These are phyloP conservation scores for Pelagomonas calceolata DNA, from an alignment of 108 stramenopile species.

Conservation along the genomic window DNA sequence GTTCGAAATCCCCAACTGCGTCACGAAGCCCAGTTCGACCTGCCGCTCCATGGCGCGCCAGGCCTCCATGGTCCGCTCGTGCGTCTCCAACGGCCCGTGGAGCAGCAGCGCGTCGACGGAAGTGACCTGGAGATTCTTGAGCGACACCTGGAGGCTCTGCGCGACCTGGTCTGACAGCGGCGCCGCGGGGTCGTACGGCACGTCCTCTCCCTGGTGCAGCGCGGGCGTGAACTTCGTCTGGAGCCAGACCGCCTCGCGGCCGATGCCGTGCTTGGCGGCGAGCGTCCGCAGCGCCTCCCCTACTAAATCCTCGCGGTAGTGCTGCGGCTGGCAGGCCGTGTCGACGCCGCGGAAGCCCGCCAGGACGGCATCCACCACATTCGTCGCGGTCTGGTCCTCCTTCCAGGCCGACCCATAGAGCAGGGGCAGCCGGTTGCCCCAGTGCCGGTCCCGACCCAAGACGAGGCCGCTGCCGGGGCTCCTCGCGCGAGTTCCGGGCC, in stretches of 20 bases:
- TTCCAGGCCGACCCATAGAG: constrained; percentile 86
- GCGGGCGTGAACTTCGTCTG: constrained; percentile 76
- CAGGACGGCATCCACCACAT: constrained; percentile 56
- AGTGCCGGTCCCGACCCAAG: no score
- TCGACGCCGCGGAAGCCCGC: constrained; percentile 80
- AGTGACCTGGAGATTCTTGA: constrained; percentile 58
- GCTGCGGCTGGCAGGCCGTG: constrained; percentile 85
- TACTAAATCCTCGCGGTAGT: constrained; percentile 71
- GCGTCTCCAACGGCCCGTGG: constrained; percentile 44
- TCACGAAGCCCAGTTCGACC: constrained; percentile 51
- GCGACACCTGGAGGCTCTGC: constrained; percentile 45
- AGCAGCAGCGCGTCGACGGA: constrained; percentile 65
- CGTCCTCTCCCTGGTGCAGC: constrained; percentile 63
- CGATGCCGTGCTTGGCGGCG: constrained; percentile 16
- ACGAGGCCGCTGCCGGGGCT: no score
- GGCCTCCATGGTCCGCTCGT: constrained; percentile 42
- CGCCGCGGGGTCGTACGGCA: constrained; percentile 59
- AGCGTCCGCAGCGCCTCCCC: constrained; percentile 47
- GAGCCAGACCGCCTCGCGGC: constrained; percentile 56
- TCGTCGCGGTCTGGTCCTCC: constrained; percentile 58
- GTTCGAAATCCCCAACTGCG: constrained; percentile 61
- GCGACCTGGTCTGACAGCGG: constrained; percentile 52
- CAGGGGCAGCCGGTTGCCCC: constrained; percentile 4
- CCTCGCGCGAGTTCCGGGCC: no score
- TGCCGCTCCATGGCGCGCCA: constrained; percentile 65